Percentiles rank a stretch among this genome's conserved stretches.
Conservation (phyloP, 352 stramenopile genomes). For the Aphanomyces invadans region DNA sequence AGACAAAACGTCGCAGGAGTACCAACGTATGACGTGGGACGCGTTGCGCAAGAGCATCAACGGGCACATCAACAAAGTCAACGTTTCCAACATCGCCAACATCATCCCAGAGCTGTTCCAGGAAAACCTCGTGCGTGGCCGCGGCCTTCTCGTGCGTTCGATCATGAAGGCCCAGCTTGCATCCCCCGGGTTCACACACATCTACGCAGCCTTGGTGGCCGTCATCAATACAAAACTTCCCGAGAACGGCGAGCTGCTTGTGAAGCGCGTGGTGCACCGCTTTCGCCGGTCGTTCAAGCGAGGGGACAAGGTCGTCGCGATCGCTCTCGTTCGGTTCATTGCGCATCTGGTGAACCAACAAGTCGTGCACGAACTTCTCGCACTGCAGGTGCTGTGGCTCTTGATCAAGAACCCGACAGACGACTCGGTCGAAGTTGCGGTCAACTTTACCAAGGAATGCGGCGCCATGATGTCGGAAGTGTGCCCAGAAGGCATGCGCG, state of each 20-base stretch:
- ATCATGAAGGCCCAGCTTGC: slow-evolving; percentile 95
- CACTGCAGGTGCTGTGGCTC: slow-evolving; percentile 95
- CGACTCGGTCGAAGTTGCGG: slow-evolving; percentile 97
- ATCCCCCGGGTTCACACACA: slow-evolving; percentile 93
- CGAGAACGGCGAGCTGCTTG: slow-evolving; percentile 93
- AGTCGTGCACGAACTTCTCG: slow-evolving; percentile 95
- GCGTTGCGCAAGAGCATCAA: slow-evolving; percentile 96
- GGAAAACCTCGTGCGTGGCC: slow-evolving; percentile 95
- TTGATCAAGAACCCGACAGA: slow-evolving; percentile 96
- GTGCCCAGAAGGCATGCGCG: slow-evolving; percentile 85
- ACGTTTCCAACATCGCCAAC: slow-evolving; percentile 91
- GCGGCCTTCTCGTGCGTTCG: slow-evolving; percentile 89
- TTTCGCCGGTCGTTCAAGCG: slow-evolving; percentile 95
- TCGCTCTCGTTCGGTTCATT: slow-evolving; percentile 94
- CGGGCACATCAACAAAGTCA: slow-evolving; percentile 97
- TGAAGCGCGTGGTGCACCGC: slow-evolving; percentile 90
- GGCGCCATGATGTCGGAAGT: slow-evolving; percentile 84
- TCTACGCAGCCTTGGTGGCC: slow-evolving; percentile 94
- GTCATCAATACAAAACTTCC: slow-evolving; percentile 99
- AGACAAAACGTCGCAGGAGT: slow-evolving; percentile 57
- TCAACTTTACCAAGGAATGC: slow-evolving; percentile 96
- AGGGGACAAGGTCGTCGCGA: slow-evolving; percentile 93
- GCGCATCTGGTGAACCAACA: slow-evolving; percentile 99
- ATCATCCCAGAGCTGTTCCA: slow-evolving; percentile 95
- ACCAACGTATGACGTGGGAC: slow-evolving; percentile 93